Conservation (phyloP, 225 moss, liverwort and hornwort genomes). For the Thuidium tamariscinum region DNA sequence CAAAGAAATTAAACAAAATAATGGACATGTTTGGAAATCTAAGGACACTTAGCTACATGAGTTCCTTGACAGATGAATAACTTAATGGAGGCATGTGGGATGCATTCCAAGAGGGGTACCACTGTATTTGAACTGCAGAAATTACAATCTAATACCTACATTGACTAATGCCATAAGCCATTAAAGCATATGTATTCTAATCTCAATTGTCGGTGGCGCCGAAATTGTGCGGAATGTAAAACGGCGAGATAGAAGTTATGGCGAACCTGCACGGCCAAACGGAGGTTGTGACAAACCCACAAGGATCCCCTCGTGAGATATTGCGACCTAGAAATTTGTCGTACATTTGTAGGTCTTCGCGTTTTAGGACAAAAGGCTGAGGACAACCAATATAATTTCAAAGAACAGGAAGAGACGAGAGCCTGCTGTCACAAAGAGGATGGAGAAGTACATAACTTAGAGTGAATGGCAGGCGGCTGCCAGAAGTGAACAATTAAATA, state of each 20-base stretch:
- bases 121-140: not conserved
- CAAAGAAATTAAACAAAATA: not conserved
- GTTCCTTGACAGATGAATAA: not conserved
- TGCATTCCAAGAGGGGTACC: not conserved
- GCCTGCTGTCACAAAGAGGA: too few species aligned
- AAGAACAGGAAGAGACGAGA: too few species aligned
- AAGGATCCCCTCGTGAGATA: not conserved
- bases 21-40: not conserved
- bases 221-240: not conserved
- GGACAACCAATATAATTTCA: too few species aligned
- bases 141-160: not conserved
- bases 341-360: not conserved
- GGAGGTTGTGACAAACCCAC: not conserved
- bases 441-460: not conserved
- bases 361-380: not conserved
- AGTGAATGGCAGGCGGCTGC: not conserved
- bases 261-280: not conserved
- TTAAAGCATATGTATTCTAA: not conserved
- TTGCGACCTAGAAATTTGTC: not conserved
- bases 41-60: not conserved
- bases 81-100: not conserved
- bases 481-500: not conserved
- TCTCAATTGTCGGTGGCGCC: not conserved
- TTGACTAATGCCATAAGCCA: not conserved
- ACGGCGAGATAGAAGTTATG: not conserved